Conservation (phyloP, 148 eudicot genomes). For the Tetragonia tetragonoides region DNA sequence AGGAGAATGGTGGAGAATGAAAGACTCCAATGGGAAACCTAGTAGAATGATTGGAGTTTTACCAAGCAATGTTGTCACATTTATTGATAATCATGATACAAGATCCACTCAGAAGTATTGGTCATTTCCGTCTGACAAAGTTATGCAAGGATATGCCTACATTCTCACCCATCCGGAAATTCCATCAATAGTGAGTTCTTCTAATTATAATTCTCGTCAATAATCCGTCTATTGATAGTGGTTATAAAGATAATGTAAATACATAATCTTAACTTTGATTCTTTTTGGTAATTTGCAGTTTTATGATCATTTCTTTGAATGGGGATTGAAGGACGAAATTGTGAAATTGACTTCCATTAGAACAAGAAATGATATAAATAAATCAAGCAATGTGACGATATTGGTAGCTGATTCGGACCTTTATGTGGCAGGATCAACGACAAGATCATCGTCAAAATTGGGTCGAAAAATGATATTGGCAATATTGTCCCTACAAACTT, state of each 20-base stretch:
- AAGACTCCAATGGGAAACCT: constrained; percentile 33
- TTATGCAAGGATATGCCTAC: constrained; percentile 13
- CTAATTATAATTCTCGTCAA: neutral
- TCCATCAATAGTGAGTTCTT: neutral
- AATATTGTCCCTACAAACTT: constrained; percentile 43
- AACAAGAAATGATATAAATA: constrained; percentile 38
- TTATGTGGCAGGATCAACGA: constrained; percentile 53
- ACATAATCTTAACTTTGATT: too few species aligned
- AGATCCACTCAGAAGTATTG: constrained; percentile 2
- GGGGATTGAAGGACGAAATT: constrained; percentile 55
- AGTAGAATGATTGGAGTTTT: constrained; percentile 50
- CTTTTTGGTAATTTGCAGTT: constrained; percentile 31
- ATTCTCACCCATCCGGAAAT: neutral
- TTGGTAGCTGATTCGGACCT: constrained; percentile 47
- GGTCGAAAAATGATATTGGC: constrained; percentile 39
- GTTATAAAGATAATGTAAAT: too few species aligned
- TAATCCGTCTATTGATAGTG: too few species aligned
- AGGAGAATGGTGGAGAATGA: constrained; percentile 55
- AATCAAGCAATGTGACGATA: constrained; percentile 44
- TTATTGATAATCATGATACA: constrained; percentile 7
- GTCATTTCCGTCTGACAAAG: constrained; percentile 9
- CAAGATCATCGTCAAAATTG: constrained; percentile 38
- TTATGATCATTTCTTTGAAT: constrained; percentile 53
- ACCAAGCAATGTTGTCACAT: constrained; percentile 26
- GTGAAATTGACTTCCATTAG: constrained; percentile 33